Evolutionary conservation across 805 yeast species (phyloP), one percentile per base, ranked within the genome.

Genomic region (Wickerhamiella lipophila): DNA sequence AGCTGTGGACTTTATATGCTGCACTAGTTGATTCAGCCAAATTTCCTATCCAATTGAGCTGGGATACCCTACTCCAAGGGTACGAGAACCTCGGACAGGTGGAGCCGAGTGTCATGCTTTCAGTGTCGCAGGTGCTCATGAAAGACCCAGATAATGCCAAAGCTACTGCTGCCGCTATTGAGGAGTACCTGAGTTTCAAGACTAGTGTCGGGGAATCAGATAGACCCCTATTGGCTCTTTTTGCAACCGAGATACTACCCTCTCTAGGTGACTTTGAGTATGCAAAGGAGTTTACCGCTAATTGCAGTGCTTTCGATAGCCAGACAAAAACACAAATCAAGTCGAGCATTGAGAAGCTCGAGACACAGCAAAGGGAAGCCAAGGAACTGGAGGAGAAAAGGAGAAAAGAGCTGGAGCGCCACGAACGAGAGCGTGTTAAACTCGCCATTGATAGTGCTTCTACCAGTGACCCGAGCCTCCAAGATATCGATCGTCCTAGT

Each of bases 191-290:
- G 8, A 26, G 39, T 15, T 44, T 21, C 36, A 41, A 23, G 23
- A 13, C 38, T 2, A 4, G 18, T 1, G 30, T 41, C 19, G 38
- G n/a, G 3, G 26, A 29, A 16, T 12, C 32, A n/a, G 32, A 42
- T 16, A n/a, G 34, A 16, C 26, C 27, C 2, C 35, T 48, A 12
- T 22, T 48, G 21, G 23, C 25, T 6, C 9, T 48, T 4, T 19
- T 48, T 7, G 50, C 26, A 9, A 13, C 22, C 13, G 46, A 25
- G 4, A 22, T 42, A 15, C 38, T 48, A 25, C 47, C 47, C 11
- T 18, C 23, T 16, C 22, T 36, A 15, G 47, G 43, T n/a, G 50
- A 48, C 25, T 48, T 30, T 22, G 47, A 42, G n/a, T 48, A 48
- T 21, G 46, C 50, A 8, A 18, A 32, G 6, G 50, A 42, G 25